Base-by-base conservation (phyloP, 2,329 filamentous ascomycete genomes). In the Beauveria australis region DNA sequence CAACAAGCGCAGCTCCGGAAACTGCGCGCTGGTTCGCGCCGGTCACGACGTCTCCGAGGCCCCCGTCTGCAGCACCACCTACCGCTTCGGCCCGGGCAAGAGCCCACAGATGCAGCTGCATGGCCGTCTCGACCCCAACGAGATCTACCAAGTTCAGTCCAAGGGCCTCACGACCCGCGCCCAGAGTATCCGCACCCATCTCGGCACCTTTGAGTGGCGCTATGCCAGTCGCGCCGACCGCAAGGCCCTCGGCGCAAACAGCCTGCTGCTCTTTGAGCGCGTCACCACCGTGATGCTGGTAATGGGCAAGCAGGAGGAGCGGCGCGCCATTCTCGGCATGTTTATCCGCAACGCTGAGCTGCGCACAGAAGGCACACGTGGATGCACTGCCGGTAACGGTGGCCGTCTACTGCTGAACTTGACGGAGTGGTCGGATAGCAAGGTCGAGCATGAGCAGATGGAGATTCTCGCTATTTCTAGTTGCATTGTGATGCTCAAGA, bases 401-500 rank as follows among this genome's bases (percentile, higher is more conserved):
- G 81, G 80, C 0, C 70, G 78, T 44, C 66, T 83, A 64, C 71
- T 75, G 68, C 63, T 80, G 61, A 78, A 80, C 62, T 63, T 79
- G 63, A 53, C 67, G 2, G 68, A 68, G 59, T 76, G 74, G 71
- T 62, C 60, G 26, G 73, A 68, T 8, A 41, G 60, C 3, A 76
- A 75, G 66, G 70, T 67, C 7, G 71, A 73, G 49, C 65, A 59
- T 3, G 66, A 66, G 53, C 70, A 81, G 66, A 69, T 81, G 62
- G 75, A 82, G 66, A 72, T 77, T n/a, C 63, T 86, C 22, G 75
- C 81, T 10, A 76, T 87, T 19, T 77, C 79, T 48, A 85, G 81
- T 18, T 84, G 79, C 61, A 65, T 88, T 60, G 70, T 79, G 18
- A 85, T 88, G 84, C 69, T 88, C 65, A 87, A 88, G 78, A 83